Evolutionary conservation across 2,329 filamentous ascomycete species (phyloP), one percentile per base, ranked within the genome.

Genomic region (Cryphonectria nitschkei): DNA sequence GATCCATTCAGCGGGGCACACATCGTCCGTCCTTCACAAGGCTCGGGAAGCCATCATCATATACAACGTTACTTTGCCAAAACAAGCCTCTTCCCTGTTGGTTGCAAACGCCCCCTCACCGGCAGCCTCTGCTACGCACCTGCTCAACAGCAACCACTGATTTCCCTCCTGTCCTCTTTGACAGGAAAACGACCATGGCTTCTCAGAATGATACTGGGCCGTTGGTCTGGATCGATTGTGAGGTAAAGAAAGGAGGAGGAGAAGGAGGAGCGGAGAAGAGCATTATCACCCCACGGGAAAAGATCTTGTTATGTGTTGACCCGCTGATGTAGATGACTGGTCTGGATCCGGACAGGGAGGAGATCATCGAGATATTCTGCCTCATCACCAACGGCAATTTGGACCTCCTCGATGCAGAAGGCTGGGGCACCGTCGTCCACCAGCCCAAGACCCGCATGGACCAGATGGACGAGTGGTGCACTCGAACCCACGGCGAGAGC

Each of bases 311-410:
- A 50, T 50, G 46, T 50, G 22, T 65, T 71, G 39, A 72, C 64
- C 68, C 52, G 70, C 50, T 60, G 32, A 63, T 61, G n/a, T 75
- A 97, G 94, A 99, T 99, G 96, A 98, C 94, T 43, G 94, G 94
- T 32, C 87, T 97, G 9, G 86, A 97, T 80, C 86, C 90, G 1
- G 88, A 92, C 71, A 89, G 84, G 43, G 95, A 98, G 78, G 90
- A 91, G 69, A 96, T 98, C 77, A 89, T 98, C 78, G 94, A 97
- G 77, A 92, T 98, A 70, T 95, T 92, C 81, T 98, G 95, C 83
- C 92, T 97, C 81, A 88, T 99, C 79, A 99, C 96, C 9, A 92
- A 95, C 75, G 87, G 89, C 68, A 85, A 94, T 73, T 88, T 99
- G 29, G 87, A 93, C 70, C 80, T 97, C 46, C 82, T 97, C 37